These are phyloP conservation scores for Nannochloris sp. DNA, from an alignment of 139 green algal species.

Conservation along the genomic window DNA sequence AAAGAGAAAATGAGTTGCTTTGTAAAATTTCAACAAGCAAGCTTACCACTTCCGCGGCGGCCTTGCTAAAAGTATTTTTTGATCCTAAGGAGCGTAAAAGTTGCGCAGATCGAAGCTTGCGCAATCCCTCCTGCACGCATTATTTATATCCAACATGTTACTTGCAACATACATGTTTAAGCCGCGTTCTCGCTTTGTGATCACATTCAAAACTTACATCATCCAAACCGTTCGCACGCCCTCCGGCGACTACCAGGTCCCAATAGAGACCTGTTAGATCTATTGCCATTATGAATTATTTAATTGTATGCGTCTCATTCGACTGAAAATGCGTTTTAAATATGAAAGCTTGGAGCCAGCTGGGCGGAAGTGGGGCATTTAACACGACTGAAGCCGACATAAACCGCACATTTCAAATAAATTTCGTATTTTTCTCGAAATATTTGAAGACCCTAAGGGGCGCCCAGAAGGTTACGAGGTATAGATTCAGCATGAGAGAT, in stretches of 20 bases:
- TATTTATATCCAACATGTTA: background rate
- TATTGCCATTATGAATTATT: background rate
- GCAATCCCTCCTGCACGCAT: slow-evolving; percentile 28
- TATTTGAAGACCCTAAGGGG: too few species aligned
- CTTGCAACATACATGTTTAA: background rate
- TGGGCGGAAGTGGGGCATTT: too few species aligned
- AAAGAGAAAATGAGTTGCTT: background rate
- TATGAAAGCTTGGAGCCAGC: too few species aligned
- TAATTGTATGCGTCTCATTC: too few species aligned
- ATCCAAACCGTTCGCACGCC: background rate
- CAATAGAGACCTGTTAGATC: background rate
- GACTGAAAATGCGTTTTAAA: too few species aligned
- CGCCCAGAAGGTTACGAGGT: too few species aligned
- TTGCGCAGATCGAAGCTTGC: slow-evolving; percentile 35
- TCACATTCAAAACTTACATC: background rate
- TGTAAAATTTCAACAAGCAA: background rate
- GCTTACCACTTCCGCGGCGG: slow-evolving; percentile 36
- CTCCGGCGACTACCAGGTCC: background rate
- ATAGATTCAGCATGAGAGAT: too few species aligned
- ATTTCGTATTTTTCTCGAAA: too few species aligned
- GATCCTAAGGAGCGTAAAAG: slow-evolving; percentile 35
- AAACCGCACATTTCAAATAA: too few species aligned
- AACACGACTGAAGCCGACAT: too few species aligned
- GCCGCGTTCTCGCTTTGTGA: too few species aligned
- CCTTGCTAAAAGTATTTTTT: slow-evolving; percentile 30